Evolutionary conservation across 2,329 filamentous ascomycete genomes (phyloP), one percentile per base, ranked within the genome.

Genomic region (Immersiporthe knoxdaviesiana): DNA sequence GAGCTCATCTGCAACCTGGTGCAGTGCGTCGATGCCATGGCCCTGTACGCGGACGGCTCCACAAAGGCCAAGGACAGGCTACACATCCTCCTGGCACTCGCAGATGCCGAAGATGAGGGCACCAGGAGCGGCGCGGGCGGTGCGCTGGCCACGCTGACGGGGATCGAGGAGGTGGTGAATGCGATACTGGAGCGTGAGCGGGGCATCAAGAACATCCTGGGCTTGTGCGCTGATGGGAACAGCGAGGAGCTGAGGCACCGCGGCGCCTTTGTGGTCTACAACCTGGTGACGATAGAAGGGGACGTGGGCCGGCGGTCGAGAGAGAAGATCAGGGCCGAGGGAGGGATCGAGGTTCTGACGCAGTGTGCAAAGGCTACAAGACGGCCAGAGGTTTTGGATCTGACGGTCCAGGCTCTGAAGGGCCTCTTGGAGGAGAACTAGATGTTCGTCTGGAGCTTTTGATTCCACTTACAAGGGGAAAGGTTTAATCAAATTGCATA

Each of bases 1-100:
- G 94, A 99, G 78, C 85, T 99, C 2, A 85, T 97, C 30, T 99
- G 96, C 81, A 99, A 99, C 76, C 85, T 99, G 21, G 91, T 93
- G 77, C 90, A 91, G 68, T 85, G 85, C 1, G 87, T 90, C 0
- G 85, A 89, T 47, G 91, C 90, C 24, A 84, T 92, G 3, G 84
- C 86, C 1, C 84, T 91, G 37, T 95, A 93, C 74, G 90, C 89
- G 0, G 90, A 92, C 68, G 86, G 84, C 14, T 88, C 85, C 3
- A 84, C 86, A 35, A 87, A 91, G 71, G 92, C 93, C 0, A 87
- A 86, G 35, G 90, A 92, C 66, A 86, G 95, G 0, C 80, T 98
- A 56, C 91, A 97, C 76, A 89, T 98, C 52, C 83, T 99, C 0
- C 86, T 97, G 16, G 96, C 95, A 0, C 87, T 99, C 47, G 91